These are phyloP conservation scores for Saccharomycopsis fermentans DNA, from an alignment of 805 yeast genomes.

Conservation along the genomic window DNA sequence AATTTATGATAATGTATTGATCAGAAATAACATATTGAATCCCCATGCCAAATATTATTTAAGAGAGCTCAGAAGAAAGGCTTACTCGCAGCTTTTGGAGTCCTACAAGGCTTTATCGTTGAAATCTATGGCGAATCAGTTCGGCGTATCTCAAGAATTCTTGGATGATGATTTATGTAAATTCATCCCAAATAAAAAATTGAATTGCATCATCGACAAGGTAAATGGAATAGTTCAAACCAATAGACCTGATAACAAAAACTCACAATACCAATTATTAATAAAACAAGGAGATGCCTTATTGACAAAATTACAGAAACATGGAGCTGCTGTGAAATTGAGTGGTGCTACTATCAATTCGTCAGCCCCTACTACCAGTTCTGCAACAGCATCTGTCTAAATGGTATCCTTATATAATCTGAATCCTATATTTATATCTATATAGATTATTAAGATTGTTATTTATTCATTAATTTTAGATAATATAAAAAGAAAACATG, in stretches of 20 bases:
- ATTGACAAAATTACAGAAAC: conserved; percentile 89
- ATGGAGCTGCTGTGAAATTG: conserved; percentile 93
- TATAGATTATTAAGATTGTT: no score
- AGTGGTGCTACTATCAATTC: conserved; percentile 51
- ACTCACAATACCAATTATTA: conserved; percentile 80
- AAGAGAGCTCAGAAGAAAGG: conserved; percentile 90
- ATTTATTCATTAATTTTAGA: no score
- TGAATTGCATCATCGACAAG: conserved; percentile 91
- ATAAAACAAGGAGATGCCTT: conserved; percentile 88
- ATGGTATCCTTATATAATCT: neutral
- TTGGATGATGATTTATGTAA: conserved; percentile 80
- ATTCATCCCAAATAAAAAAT: conserved; percentile 85
- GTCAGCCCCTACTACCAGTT: neutral
- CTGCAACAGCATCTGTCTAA: neutral
- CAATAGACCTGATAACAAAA: conserved; percentile 92
- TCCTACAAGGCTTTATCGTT: conserved; percentile 85
- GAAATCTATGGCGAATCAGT: conserved; percentile 88
- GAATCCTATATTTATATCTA: neutral
- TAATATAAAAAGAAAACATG: no score
- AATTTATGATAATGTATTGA: conserved; percentile 62
- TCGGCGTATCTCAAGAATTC: conserved; percentile 82
- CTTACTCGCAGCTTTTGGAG: conserved; percentile 87
- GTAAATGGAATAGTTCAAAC: conserved; percentile 94
- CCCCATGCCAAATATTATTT: conserved; percentile 77
- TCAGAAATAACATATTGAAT: conserved; percentile 55